Base-by-base conservation (phyloP, 2,329 filamentous ascomycete genomes). In the Dactylellina leptospora region DNA sequence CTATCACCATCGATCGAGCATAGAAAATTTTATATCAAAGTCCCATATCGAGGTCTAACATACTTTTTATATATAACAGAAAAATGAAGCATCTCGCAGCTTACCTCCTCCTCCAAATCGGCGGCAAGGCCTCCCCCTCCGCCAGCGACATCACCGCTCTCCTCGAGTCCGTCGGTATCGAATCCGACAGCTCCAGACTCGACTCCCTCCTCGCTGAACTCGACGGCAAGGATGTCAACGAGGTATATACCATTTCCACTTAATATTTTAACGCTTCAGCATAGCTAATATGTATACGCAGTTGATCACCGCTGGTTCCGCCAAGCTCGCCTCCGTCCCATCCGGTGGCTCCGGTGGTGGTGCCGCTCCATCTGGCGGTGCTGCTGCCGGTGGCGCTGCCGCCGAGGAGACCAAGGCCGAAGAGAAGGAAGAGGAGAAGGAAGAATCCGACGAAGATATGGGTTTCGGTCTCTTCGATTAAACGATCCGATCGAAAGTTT, bases 11-110 rank as follows among this genome's bases (percentile, higher is more conserved):
- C 59, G 38, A 36, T 45, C 40, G 13, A 45, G 22, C 11, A 53
- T 36, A 30, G 6, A 50, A 23, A 53, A 23, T 23, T 45, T 20
- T 45, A 45, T 22, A 45, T 45, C n/a, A n/a, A n/a, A n/a, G n/a
- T 4, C 18, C 40, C 9, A 44, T 45, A 45, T 22, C 18, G 13
- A 25, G 40, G 40, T 53, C 42, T 62, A 51, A 70, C 50, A 36
- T 50, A n/a, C 33, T 45, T 42, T 10, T 55, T 44, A 22, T 27
- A 11, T 38, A 22, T 23, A 9, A 54, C 82, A 61, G 59, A 71
- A 96, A 89, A 92, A 97, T 99, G 95, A 97, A 99, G 93, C 90
- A 97, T 86, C 90, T 99, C 86, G 95, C 95, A 82, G 93, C 95
- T 82, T 97, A 96, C 88, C 92, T 99, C 81, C 93, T 99, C 82